Conservation (phyloP, 176 grass and related monocot species). For the Oryza australiensis region DNA sequence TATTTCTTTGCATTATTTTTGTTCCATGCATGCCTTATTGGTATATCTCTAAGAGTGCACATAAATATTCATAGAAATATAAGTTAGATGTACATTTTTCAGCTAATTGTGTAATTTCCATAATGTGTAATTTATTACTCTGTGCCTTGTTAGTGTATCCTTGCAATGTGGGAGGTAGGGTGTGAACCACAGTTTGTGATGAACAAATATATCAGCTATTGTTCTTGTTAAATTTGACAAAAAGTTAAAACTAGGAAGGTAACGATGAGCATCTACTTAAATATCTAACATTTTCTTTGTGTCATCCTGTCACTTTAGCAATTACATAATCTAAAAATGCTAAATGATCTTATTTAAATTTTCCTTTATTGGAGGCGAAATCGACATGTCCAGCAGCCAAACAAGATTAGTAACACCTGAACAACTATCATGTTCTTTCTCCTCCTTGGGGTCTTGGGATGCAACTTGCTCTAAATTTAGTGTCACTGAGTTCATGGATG, state of each 20-base stretch:
- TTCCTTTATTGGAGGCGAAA: neutral
- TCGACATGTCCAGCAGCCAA: neutral
- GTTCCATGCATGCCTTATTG: neutral
- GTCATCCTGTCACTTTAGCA: neutral
- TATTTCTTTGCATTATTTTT: constrained; percentile 14
- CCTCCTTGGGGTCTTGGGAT: neutral
- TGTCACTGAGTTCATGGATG: neutral
- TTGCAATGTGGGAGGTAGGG: neutral
- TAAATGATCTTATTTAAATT: neutral
- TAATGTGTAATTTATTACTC: neutral
- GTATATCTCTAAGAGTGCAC: neutral
- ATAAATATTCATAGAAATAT: constrained; percentile 2
- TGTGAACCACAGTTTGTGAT: neutral
- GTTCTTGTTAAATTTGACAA: constrained; percentile 12
- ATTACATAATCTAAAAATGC: neutral
- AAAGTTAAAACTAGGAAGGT: neutral
- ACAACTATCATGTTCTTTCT: neutral
- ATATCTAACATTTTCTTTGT: neutral
- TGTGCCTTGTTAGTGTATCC: neutral
- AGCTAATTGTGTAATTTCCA: neutral
- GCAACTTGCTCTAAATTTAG: neutral
- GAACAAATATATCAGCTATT: neutral
- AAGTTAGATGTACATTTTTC: constrained; percentile 4
- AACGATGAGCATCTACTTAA: neutral
- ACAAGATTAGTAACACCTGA: neutral